Evolutionary conservation across 2,329 filamentous ascomycete species (phyloP).

Genomic region (Pseudopithomyces chartarum): DNA sequence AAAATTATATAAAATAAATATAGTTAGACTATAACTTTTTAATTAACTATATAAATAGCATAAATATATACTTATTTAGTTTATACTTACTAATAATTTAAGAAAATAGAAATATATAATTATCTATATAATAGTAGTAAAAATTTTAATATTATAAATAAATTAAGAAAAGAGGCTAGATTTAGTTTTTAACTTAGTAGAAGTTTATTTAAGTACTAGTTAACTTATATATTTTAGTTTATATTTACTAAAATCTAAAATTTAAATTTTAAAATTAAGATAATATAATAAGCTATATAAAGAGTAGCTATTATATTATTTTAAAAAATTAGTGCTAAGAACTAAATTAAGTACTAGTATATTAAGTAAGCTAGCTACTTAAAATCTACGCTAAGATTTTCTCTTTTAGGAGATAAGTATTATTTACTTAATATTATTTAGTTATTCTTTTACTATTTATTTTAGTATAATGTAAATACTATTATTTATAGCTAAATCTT

Average conservation of each 20-base stretch:
- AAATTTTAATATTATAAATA: slow-evolving; percentile 13
- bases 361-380: too few species aligned
- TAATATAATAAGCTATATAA: slow-evolving; percentile 2
- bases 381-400: too few species aligned
- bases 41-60: slow-evolving; percentile 4
- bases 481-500: too few species aligned
- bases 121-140: slow-evolving; percentile 16
- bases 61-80: slow-evolving; percentile 10
- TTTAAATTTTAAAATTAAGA: slow-evolving; percentile 14
- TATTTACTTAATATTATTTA: too few species aligned
- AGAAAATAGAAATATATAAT: slow-evolving; percentile 12
- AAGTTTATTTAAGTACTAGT: slow-evolving; percentile 10
- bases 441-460: too few species aligned
- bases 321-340: neutral
- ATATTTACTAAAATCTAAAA: slow-evolving; percentile 1
- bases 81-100: slow-evolving; percentile 9
- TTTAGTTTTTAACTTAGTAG: slow-evolving; percentile 8
- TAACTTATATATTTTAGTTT: slow-evolving; percentile 5
- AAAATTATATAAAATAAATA: slow-evolving; percentile 8
- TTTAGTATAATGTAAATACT: too few species aligned
- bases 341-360: too few species aligned
- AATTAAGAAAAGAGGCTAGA: slow-evolving; percentile 6
- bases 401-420: too few species aligned
- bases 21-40: slow-evolving; percentile 11
- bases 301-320: neutral